A percentile compares a stretch with the other conserved stretches of the same genome.
Conservation (phyloP, 257 asterid species). For the Solanum sejunctum region DNA sequence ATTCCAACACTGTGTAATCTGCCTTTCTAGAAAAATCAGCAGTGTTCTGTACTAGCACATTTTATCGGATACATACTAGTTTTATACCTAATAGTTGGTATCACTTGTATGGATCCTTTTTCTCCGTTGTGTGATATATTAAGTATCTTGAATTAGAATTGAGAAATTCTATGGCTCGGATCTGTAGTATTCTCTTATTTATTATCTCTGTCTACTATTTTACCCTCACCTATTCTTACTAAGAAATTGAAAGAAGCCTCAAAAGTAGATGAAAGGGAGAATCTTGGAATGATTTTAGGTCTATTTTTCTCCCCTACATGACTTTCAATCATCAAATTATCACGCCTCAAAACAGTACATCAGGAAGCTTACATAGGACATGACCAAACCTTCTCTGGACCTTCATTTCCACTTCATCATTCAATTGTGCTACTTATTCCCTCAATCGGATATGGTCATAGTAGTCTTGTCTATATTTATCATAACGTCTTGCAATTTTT, state of each 20-base stretch:
- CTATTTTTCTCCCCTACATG: neutral
- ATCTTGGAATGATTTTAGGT: neutral
- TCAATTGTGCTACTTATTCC: neutral
- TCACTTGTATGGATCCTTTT: neutral
- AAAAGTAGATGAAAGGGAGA: neutral
- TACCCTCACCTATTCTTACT: no score
- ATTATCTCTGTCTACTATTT: no score
- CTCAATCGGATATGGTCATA: neutral
- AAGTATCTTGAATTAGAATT: no score
- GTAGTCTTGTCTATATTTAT: neutral
- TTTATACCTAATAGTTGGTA: neutral
- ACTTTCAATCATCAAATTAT: neutral
- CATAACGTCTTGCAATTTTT: neutral
- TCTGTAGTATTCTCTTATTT: no score
- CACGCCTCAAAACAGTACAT: neutral
- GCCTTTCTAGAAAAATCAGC: neutral
- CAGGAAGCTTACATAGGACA: neutral
- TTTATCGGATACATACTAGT: neutral
- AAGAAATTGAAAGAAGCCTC: no score
- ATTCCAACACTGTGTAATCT: neutral
- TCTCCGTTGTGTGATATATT: neutral
- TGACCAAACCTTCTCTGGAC: neutral
- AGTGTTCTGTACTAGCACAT: neutral
- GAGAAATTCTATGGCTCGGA: no score
- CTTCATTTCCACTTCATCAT: neutral